These are phyloP conservation scores for Hemileccinum rubropunctum DNA, from an alignment of 768 basidiomycete species.

Conservation along the genomic window DNA sequence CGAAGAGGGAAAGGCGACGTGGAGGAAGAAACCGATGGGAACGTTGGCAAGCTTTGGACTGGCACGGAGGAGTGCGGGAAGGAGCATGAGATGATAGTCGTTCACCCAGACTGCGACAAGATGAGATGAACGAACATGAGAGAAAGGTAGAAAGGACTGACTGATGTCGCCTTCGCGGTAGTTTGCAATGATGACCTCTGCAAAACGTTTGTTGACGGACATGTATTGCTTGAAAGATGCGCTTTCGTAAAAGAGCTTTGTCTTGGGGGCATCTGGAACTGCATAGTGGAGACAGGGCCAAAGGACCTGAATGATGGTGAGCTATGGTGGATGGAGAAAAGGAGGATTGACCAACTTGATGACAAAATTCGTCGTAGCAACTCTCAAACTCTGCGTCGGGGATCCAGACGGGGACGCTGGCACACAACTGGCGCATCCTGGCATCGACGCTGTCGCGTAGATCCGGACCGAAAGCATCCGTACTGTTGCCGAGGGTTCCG, in stretches of 20 bases:
- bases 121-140: conserved; percentile 3
- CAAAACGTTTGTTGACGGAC: conserved; percentile 88
- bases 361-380: conserved; percentile 86
- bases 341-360: conserved; percentile 51
- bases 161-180: conserved; percentile 89
- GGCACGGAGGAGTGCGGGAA: conserved; percentile 81
- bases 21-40: conserved; percentile 85
- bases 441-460: conserved; percentile 55
- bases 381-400: conserved; percentile 75
- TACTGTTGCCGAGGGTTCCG: conserved; percentile 71
- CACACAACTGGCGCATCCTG: conserved; percentile 40
- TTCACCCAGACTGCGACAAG: conserved; percentile 70
- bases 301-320: conserved; percentile 46
- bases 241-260: conserved; percentile 75
- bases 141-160: conserved; percentile 21
- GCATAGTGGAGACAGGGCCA: conserved; percentile 92
- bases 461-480: conserved; percentile 59
- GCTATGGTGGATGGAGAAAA: conserved; percentile 13
- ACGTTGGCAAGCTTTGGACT: conserved; percentile 43
- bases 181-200: conserved; percentile 72
- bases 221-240: conserved; percentile 83
- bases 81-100: conserved; percentile 95
- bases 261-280: conserved; percentile 84
- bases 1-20: conserved; percentile 92
- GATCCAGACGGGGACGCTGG: conserved; percentile 70